Conservation (phyloP, 2,329 filamentous ascomycete species). For the Paecilomyces fulvus region DNA sequence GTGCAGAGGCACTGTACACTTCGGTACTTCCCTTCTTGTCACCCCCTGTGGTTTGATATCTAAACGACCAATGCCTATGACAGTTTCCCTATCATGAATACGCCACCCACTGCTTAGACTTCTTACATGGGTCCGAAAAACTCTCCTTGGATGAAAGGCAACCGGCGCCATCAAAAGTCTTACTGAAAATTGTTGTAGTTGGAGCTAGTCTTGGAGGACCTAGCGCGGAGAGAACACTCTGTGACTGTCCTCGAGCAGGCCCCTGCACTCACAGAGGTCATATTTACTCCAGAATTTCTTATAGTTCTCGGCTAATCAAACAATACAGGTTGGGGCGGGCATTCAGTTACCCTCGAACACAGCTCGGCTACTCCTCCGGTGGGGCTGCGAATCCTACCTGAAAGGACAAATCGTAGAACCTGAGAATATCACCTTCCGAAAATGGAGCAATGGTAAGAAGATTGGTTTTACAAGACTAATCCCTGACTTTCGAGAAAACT, state of each 20-base stretch:
- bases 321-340: conserved; percentile 28
- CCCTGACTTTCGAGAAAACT: conserved; percentile 22
- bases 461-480: conserved; percentile 28
- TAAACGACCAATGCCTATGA: background rate
- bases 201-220: conserved; percentile 23
- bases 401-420: conserved; percentile 20
- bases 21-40: background rate
- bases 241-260: conserved; percentile 24
- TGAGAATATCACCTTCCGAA: conserved; percentile 24
- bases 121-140: background rate
- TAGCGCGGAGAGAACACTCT: conserved; percentile 14
- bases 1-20: background rate
- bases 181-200: conserved; percentile 19
- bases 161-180: background rate
- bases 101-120: background rate
- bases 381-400: conserved; percentile 23
- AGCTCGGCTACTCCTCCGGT: conserved; percentile 19
- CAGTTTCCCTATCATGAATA: background rate
- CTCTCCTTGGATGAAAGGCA: background rate
- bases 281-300: background rate
- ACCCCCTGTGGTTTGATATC: background rate
- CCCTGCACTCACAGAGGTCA: conserved; percentile 30
- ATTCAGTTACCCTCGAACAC: conserved; percentile 35
- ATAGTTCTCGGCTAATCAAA: background rate
- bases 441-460: conserved; percentile 23